A percentile compares a stretch with the other conserved stretches of the same genome.
Evolutionary conservation across 306 rosid genomes (phyloP).

Genomic region (Betula pendula): DNA sequence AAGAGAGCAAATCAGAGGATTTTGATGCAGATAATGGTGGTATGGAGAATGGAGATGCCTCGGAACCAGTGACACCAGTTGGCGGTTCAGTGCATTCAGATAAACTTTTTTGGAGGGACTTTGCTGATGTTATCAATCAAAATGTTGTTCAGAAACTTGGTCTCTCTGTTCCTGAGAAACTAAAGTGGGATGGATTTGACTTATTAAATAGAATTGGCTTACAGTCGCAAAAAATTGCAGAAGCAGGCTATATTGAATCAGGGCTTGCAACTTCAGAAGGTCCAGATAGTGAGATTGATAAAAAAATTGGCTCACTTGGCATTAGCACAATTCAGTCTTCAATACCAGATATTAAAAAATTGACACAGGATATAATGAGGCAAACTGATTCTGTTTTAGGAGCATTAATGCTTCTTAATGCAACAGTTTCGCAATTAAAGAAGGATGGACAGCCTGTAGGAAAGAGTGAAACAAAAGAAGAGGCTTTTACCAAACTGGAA

Average conservation of each 20-base stretch:
- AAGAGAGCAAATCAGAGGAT: conserved; percentile 37
- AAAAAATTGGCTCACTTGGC: conserved; percentile 45
- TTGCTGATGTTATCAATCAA: conserved; percentile 66
- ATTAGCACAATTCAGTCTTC: conserved; percentile 58
- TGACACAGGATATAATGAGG: conserved; percentile 63
- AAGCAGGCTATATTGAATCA: conserved; percentile 67
- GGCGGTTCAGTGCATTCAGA: conserved; percentile 50
- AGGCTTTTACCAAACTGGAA: conserved; percentile 35
- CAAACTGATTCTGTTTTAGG: conserved; percentile 96
- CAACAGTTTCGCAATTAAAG: conserved; percentile 70
- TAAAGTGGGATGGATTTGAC: conserved; percentile 92
- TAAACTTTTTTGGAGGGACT: conserved; percentile 73
- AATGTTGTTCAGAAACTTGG: conserved; percentile 78
- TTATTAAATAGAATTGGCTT: conserved; percentile 70
- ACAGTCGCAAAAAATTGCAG: conserved; percentile 76
- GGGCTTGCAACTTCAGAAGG: conserved; percentile 84
- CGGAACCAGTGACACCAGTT: conserved; percentile 34
- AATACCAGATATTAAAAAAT: conserved; percentile 76
- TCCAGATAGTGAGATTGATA: conserved; percentile 35
- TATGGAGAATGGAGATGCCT: conserved; percentile 39
- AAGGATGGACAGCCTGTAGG: conserved; percentile 46
- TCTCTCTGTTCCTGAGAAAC: conserved; percentile 62
- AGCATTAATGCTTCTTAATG: conserved; percentile 81
- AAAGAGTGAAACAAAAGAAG: conserved; percentile 43
- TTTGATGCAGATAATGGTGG: conserved; percentile 28